Conservation (phyloP, 352 stramenopile species). For the Thalassiosira mediterranea region DNA sequence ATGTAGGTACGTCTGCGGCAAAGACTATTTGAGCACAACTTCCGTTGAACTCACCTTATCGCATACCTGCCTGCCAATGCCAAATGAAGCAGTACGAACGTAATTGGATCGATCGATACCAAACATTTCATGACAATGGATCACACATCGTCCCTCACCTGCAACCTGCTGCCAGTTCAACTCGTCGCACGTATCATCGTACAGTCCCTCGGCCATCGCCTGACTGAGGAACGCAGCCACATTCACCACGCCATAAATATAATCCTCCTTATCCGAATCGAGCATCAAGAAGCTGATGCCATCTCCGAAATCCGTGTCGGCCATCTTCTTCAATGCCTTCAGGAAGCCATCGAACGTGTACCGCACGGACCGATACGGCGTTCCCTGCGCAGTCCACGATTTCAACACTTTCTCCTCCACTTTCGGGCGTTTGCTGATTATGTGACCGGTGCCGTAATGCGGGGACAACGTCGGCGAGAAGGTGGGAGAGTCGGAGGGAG, state of each 20-base stretch:
- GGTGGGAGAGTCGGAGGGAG: no score
- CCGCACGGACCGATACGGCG: slow-evolving; percentile 24
- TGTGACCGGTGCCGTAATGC: no score
- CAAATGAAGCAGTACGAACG: no score
- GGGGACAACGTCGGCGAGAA: no score
- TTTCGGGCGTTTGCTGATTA: no score
- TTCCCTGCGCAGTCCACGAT: no score
- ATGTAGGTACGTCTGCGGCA: no score
- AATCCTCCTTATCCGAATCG: slow-evolving; percentile 5
- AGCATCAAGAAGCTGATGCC: slow-evolving; percentile 6
- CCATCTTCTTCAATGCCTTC: slow-evolving; percentile 14
- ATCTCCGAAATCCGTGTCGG: slow-evolving; percentile 7
- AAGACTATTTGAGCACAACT: no score
- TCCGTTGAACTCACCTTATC: slow-evolving; percentile 7
- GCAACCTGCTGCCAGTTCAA: slow-evolving; percentile 22
- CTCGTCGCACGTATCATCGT: slow-evolving; percentile 52
- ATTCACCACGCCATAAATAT: slow-evolving; percentile 54
- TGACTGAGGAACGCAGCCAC: slow-evolving; percentile 54
- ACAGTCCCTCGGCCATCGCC: slow-evolving; percentile 52
- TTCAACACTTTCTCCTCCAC: no score
- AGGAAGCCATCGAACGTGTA: slow-evolving; percentile 49
- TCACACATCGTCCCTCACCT: slow-evolving; percentile 9
- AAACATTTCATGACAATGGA: no score
- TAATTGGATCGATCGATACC: no score
- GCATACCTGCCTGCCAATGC: slow-evolving; percentile 3